Evolutionary conservation across 768 basidiomycete species (phyloP).

Genomic region (Filobasidium wieringae): DNA sequence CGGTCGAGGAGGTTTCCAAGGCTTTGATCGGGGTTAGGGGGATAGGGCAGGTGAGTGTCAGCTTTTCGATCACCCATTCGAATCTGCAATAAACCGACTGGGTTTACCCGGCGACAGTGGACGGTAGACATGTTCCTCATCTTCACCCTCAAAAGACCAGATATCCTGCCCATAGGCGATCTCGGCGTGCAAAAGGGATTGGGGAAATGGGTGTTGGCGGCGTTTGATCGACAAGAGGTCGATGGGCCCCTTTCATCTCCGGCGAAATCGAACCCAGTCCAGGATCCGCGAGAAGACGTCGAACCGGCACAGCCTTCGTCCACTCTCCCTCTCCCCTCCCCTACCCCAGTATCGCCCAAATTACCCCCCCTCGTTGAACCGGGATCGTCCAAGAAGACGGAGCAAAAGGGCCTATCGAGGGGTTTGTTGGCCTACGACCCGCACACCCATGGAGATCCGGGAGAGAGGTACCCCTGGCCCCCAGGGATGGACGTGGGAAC

Average conservation of each 20-base stretch:
- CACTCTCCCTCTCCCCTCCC: not conserved
- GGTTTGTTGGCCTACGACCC: not conserved
- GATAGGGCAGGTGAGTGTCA: conserved; percentile 46
- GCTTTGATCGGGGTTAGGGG: conserved; percentile 68
- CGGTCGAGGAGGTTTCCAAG: conserved; percentile 63
- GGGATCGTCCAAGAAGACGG: not conserved
- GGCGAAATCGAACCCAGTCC: not conserved
- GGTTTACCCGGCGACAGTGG: conserved; percentile 12
- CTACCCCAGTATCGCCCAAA: not conserved
- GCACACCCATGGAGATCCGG: not conserved
- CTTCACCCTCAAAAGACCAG: conserved; percentile 69
- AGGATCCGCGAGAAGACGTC: not conserved
- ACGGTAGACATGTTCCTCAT: conserved; percentile 87
- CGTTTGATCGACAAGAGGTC: conserved; percentile 24
- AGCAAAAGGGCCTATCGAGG: conserved; percentile 1
- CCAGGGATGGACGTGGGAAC: conserved; percentile 27
- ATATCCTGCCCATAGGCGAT: conserved; percentile 67
- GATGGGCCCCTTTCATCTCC: not conserved
- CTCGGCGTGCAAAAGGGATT: conserved; percentile 59
- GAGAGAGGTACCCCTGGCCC: conserved; percentile 13
- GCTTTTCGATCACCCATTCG: not conserved
- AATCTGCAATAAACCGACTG: not conserved
- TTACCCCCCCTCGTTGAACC: not conserved
- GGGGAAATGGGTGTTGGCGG: conserved; percentile 34
- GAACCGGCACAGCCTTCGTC: conserved; percentile 1